These are phyloP conservation scores for Pseudonitzschia multistriata DNA, from an alignment of 108 stramenopile species.

Conservation along the genomic window DNA sequence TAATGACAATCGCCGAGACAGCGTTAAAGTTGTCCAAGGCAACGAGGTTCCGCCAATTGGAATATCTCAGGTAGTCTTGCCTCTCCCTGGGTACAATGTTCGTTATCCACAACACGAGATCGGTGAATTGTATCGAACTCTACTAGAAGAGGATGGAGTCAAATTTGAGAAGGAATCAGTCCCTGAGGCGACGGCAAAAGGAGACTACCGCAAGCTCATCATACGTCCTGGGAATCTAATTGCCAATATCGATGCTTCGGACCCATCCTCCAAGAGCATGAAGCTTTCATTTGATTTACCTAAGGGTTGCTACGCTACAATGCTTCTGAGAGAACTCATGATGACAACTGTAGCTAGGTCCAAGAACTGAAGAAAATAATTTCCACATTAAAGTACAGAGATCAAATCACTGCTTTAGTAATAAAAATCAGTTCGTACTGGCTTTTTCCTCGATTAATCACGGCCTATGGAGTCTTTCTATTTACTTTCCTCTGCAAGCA, in stretches of 20 bases:
- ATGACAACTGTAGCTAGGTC: slow-evolving; percentile 48
- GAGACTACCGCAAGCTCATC: slow-evolving; percentile 71
- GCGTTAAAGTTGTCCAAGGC: slow-evolving; percentile 31
- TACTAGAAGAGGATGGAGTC: slow-evolving; percentile 54
- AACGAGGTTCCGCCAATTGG: slow-evolving; percentile 21
- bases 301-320: slow-evolving; percentile 82
- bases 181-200: slow-evolving; percentile 67
- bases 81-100: slow-evolving; percentile 68
- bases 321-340: slow-evolving; percentile 81
- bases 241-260: slow-evolving; percentile 6
- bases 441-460: too few relatives aligned
- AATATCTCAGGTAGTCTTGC: slow-evolving; percentile 65
- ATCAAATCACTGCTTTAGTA: too few relatives aligned
- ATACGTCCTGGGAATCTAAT: slow-evolving; percentile 37
- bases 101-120: slow-evolving; percentile 70
- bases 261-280: slow-evolving; percentile 19
- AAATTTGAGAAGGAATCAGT: slow-evolving; percentile 48
- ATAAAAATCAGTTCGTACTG: too few relatives aligned
- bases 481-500: too few relatives aligned
- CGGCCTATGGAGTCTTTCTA: too few relatives aligned
- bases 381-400: background rate
- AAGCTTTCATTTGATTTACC: slow-evolving; percentile 63
- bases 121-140: slow-evolving; percentile 47
- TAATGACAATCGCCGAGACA: slow-evolving; percentile 9
- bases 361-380: background rate